Conservation (phyloP, 2,329 filamentous ascomycete species). For the Boeremia lycopersici region DNA sequence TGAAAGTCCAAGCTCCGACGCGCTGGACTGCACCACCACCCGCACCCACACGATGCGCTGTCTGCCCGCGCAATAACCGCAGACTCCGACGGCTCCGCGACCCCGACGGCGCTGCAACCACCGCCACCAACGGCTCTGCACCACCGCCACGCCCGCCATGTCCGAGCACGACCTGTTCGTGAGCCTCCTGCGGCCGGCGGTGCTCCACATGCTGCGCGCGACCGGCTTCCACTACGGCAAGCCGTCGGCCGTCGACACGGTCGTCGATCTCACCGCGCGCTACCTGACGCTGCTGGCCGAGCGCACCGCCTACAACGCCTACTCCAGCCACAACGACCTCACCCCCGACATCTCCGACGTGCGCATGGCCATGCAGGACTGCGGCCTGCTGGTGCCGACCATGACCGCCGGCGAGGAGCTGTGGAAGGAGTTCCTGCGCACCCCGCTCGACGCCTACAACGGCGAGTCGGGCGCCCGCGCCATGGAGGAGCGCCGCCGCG, state of each 20-base stretch:
- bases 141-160: conserved; percentile 33
- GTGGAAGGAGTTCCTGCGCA: conserved; percentile 60
- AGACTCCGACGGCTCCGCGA: conserved; percentile 23
- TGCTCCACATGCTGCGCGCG: conserved; percentile 90
- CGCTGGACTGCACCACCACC: conserved; percentile 18
- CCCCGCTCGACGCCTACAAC: conserved; percentile 51
- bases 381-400: conserved; percentile 74
- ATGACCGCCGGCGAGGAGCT: conserved; percentile 70
- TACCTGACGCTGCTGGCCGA: conserved; percentile 79
- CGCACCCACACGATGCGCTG: conserved; percentile 26
- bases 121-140: no score
- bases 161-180: conserved; percentile 63
- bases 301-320: conserved; percentile 72
- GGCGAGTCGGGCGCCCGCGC: conserved; percentile 47
- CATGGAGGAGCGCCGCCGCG: conserved; percentile 52
- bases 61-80: conserved; percentile 24
- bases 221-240: conserved; percentile 86
- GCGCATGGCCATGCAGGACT: conserved; percentile 82
- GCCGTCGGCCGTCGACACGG: conserved; percentile 80
- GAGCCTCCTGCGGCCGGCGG: conserved; percentile 81
- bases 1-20: conserved; percentile 30
- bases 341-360: conserved; percentile 75
- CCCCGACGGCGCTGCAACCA: conserved; percentile 21
- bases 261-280: conserved; percentile 84
- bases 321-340: conserved; percentile 70